These are phyloP conservation scores for Fusarium brachygibbosum DNA, from an alignment of 2,329 filamentous ascomycete species.

Conservation along the genomic window DNA sequence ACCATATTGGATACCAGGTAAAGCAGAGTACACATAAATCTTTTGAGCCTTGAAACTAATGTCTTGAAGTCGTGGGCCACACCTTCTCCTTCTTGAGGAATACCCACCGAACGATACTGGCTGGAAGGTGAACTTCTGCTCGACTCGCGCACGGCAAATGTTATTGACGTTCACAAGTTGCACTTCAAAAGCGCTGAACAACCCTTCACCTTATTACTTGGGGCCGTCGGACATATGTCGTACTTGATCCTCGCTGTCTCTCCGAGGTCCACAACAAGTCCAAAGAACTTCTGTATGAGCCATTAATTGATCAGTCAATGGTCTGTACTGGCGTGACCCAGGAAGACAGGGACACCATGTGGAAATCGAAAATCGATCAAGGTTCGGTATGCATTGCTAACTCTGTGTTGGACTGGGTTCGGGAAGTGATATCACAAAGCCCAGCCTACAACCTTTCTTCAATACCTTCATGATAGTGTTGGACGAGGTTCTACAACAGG, in stretches of 20 bases:
- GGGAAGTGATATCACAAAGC: background rate
- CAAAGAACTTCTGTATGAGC: background rate
- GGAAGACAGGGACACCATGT: background rate
- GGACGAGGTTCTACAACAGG: background rate
- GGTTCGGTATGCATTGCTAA: background rate
- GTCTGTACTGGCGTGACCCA: background rate
- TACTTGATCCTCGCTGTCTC: background rate
- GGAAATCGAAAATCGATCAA: background rate
- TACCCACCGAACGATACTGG: background rate
- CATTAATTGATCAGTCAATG: slow-evolving; percentile 7
- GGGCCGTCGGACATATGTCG: background rate
- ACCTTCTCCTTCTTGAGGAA: background rate
- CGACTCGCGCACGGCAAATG: too few relatives aligned
- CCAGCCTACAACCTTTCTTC: background rate
- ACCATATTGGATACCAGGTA: slow-evolving; percentile 18
- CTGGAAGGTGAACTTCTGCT: background rate
- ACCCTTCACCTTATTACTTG: background rate
- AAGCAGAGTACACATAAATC: background rate
- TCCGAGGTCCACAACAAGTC: background rate
- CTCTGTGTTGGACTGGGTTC: background rate
- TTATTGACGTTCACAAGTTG: background rate
- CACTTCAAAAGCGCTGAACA: background rate
- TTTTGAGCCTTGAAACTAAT: accelerated
- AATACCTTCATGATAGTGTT: background rate
- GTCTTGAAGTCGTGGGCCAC: background rate